Percentiles rank a stretch among this genome's conserved stretches.
These are phyloP conservation scores for Panicum miliaceum DNA, from an alignment of 176 grass and related monocot genomes.

Conservation along the genomic window DNA sequence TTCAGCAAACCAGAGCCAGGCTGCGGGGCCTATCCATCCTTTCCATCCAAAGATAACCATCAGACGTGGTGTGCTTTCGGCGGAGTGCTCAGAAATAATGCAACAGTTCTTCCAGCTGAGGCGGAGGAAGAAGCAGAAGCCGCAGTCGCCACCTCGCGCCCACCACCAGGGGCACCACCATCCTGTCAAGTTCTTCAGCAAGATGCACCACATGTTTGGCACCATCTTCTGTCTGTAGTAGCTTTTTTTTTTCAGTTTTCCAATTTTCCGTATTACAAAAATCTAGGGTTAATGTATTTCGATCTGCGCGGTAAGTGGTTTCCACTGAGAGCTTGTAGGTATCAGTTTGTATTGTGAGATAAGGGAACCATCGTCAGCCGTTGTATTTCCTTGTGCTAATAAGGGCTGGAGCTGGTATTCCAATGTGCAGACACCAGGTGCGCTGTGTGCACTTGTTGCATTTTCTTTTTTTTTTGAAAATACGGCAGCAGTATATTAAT, in stretches of 20 bases:
- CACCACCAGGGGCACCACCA: constrained; percentile 47
- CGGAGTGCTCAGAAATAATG: constrained; percentile 81
- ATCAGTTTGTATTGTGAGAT: neutral
- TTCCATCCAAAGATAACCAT: constrained; percentile 91
- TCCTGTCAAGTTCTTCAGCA: constrained; percentile 86
- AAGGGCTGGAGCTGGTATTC: neutral
- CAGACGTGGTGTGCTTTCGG: constrained; percentile 71
- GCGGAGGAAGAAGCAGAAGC: constrained; percentile 73
- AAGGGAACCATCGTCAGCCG: neutral
- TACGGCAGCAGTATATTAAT: no score
- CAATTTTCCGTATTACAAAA: neutral
- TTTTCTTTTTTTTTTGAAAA: no score
- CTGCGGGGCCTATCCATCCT: constrained; percentile 69
- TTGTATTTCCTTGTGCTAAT: constrained; percentile 4
- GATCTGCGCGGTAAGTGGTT: neutral
- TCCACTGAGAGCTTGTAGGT: neutral
- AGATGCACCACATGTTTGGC: constrained; percentile 73
- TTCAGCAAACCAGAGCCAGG: constrained; percentile 40
- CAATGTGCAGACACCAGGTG: neutral
- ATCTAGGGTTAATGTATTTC: neutral
- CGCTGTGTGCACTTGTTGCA: neutral
- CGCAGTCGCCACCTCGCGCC: constrained; percentile 47
- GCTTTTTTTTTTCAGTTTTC: neutral
- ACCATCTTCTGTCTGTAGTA: constrained; percentile 78
- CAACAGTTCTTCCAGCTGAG: constrained; percentile 89